These are phyloP conservation scores for Trichoderma sp. DNA, from an alignment of 2,329 filamentous ascomycete species.

Conservation along the genomic window DNA sequence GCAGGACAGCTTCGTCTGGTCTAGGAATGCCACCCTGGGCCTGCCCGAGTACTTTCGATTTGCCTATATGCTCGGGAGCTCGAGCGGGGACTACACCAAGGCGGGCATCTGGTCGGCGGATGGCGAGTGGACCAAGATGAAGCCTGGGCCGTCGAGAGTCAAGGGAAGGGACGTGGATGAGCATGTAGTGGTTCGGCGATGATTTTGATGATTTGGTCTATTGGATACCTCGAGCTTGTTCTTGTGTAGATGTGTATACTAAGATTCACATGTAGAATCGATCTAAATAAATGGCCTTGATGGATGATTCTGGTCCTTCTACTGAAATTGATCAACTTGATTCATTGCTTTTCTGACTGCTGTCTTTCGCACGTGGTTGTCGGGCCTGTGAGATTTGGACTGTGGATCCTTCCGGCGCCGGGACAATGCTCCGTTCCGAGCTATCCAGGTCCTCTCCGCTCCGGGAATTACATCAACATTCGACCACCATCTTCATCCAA, in stretches of 20 bases:
- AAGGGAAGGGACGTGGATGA: conserved; percentile 36
- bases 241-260: too few species aligned
- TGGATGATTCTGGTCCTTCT: too few species aligned
- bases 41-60: conserved; percentile 77
- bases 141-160: conserved; percentile 59
- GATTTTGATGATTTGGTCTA: conserved; percentile 18
- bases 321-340: too few species aligned
- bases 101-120: conserved; percentile 69
- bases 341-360: neutral
- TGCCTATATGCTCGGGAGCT: conserved; percentile 68
- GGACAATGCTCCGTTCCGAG: conserved; percentile 23
- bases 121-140: conserved; percentile 68
- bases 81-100: conserved; percentile 71
- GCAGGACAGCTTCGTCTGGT: conserved; percentile 60
- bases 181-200: conserved; percentile 31
- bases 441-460: neutral
- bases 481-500: neutral
- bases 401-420: conserved; percentile 23
- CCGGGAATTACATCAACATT: neutral
- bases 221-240: conserved; percentile 8
- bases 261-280: conserved; percentile 21
- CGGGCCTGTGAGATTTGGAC: neutral
- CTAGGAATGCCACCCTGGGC: conserved; percentile 48
- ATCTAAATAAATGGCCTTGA: conserved; percentile 1
- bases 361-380: neutral